Percentiles rank a stretch among this genome's conserved stretches.
These are phyloP conservation scores for Megacollybia marginata DNA, from an alignment of 768 basidiomycete species.

Conservation along the genomic window DNA sequence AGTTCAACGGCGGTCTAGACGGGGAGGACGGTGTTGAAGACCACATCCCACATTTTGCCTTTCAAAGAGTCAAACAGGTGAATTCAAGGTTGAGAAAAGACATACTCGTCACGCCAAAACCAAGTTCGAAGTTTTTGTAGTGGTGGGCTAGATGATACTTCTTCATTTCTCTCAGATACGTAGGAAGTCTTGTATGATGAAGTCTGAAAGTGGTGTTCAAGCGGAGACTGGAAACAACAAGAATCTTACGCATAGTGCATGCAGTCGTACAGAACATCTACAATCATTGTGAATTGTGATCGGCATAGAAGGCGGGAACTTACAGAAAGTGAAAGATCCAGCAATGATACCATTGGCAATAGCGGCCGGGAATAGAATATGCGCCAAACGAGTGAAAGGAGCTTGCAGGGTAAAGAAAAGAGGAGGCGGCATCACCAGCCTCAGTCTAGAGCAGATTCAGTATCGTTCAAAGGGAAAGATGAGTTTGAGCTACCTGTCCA, in stretches of 20 bases:
- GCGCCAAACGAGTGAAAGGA: conserved; percentile 84
- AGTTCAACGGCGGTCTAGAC: conserved; percentile 26
- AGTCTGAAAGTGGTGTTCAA: conserved; percentile 32
- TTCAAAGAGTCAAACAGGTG: background rate
- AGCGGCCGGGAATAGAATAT: conserved; percentile 73
- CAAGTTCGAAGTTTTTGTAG: conserved; percentile 97
- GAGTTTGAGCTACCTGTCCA: conserved; percentile 64
- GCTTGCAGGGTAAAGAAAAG: conserved; percentile 70
- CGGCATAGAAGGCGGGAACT: conserved; percentile 15
- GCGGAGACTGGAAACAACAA: conserved; percentile 6
- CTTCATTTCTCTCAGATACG: conserved; percentile 89
- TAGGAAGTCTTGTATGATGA: conserved; percentile 81
- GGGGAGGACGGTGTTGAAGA: conserved; percentile 77
- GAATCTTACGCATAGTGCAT: conserved; percentile 78
- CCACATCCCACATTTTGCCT: conserved; percentile 92
- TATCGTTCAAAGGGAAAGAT: background rate
- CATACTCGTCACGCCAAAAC: conserved; percentile 92
- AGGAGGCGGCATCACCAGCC: conserved; percentile 94
- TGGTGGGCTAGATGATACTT: conserved; percentile 97
- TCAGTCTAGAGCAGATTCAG: conserved; percentile 40
- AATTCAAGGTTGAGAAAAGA: conserved; percentile 5
- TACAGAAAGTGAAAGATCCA: conserved; percentile 75
- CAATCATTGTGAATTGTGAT: conserved; percentile 3
- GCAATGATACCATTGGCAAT: conserved; percentile 90
- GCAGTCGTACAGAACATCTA: conserved; percentile 79